phyloP scores from a whole-genome alignment of 805 yeast genomes.

The Saitoella complicata region DNA sequence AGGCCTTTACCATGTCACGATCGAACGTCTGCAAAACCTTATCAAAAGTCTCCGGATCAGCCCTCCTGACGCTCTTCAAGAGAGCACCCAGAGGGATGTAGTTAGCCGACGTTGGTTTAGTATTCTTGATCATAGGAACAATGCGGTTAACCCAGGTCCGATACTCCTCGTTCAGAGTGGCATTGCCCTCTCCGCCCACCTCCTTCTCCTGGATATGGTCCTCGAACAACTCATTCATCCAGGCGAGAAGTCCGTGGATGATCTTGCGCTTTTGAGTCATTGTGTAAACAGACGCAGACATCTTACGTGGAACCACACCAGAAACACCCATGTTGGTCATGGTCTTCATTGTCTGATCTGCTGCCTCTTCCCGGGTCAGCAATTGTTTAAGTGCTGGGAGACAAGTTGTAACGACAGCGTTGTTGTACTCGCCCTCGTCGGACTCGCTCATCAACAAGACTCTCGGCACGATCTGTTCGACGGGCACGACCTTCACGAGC shows the following conservation, averaged over 20 bases:
- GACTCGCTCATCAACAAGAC: neutral
- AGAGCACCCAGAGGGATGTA: neutral
- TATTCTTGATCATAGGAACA: constrained; percentile 1
- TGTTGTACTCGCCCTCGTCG: neutral
- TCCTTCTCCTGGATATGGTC: neutral
- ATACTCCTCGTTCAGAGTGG: neutral
- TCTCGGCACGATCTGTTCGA: neutral
- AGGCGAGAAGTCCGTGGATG: neutral
- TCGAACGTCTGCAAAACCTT: neutral
- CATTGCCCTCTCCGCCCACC: neutral
- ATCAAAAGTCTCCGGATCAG: neutral
- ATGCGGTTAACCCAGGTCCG: neutral
- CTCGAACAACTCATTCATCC: neutral
- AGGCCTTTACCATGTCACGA: neutral
- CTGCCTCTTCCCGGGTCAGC: neutral
- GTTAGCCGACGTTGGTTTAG: neutral
- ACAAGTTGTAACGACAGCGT: neutral
- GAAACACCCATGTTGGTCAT: neutral
- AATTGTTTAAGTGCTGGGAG: neutral
- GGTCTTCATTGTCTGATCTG: neutral
- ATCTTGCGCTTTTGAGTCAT: constrained; percentile 1
- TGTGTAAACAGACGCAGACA: neutral
- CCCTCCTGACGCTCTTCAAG: neutral
- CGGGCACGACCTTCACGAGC: neutral
- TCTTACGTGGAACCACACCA: neutral